phyloP scores from a whole-genome alignment of 2,329 filamentous ascomycete species.

The Penicillium sp. region DNA sequence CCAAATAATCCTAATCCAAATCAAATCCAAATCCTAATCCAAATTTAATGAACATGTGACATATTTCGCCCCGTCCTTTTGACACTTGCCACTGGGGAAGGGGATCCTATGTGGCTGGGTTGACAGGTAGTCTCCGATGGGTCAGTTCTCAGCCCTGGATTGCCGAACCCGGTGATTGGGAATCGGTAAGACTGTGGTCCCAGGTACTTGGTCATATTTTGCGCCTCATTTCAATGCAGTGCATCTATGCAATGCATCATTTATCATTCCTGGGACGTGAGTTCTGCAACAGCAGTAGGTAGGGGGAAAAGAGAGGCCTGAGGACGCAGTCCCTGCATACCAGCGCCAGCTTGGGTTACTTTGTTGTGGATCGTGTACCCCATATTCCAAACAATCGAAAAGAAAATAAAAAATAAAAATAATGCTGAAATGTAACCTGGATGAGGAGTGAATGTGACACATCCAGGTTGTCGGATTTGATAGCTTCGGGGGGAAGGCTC shows the following conservation, averaged over 20 bases:
- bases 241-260: conserved; percentile 1
- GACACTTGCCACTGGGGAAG: conserved; percentile 6
- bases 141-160: conserved; percentile 9
- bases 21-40: conserved; percentile 6
- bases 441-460: conserved; percentile 23
- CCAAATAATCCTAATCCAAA: conserved; percentile 8
- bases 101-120: background rate
- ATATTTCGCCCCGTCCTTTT: conserved; percentile 9
- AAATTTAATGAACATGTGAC: conserved; percentile 15
- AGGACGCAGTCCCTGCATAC: conserved; percentile 23
- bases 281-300: conserved; percentile 3
- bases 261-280: conserved; percentile 7
- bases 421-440: conserved; percentile 1
- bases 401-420: background rate
- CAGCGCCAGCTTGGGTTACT: conserved; percentile 11
- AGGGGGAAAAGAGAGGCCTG: conserved; percentile 1
- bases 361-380: conserved; percentile 9
- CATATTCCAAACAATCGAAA: background rate
- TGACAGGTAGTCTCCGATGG: conserved; percentile 14
- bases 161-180: background rate
- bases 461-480: conserved; percentile 20
- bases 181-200: background rate
- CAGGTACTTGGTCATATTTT: conserved; percentile 13
- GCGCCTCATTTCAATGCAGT: conserved; percentile 8
- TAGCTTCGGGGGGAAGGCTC: conserved; percentile 21